Evolutionary conservation across 1,284 basidiomycete species (phyloP).

Genomic region (Fomitopsis betulina): DNA sequence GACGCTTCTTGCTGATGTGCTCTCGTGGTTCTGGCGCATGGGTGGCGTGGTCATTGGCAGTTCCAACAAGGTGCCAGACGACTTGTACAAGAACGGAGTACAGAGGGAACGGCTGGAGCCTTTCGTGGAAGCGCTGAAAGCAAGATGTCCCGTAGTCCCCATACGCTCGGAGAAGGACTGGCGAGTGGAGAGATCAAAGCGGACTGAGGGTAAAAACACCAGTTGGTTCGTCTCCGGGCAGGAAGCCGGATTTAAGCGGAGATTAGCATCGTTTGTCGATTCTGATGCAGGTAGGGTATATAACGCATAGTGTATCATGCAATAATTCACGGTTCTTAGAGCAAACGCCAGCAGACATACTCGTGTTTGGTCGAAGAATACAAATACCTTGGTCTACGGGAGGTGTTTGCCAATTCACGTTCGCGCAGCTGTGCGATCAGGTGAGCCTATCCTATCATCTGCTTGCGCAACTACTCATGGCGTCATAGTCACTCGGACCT

Average conservation of each 20-base stretch:
- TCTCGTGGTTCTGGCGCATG: constrained; percentile 74
- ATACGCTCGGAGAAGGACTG: constrained; percentile 47
- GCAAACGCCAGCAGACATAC: constrained; percentile 10
- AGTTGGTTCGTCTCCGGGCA: constrained; percentile 33
- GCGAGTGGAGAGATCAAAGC: constrained; percentile 23
- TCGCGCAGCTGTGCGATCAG: constrained; percentile 59
- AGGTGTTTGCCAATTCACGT: constrained; percentile 49
- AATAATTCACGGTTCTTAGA: constrained; percentile 4
- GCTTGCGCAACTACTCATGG: background rate
- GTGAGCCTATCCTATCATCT: constrained; percentile 20
- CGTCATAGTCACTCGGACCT: constrained; percentile 49
- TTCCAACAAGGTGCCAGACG: constrained; percentile 61
- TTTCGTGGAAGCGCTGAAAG: constrained; percentile 61
- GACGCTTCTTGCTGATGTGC: constrained; percentile 61
- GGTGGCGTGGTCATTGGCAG: constrained; percentile 60
- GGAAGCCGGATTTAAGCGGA: constrained; percentile 22
- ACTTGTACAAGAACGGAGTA: constrained; percentile 68
- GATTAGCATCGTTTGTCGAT: constrained; percentile 3
- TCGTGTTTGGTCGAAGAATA: constrained; percentile 44
- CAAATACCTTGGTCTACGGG: constrained; percentile 42
- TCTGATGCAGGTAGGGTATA: background rate
- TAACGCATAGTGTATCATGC: background rate
- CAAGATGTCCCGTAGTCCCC: constrained; percentile 55
- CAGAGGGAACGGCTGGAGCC: constrained; percentile 59
- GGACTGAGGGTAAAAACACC: background rate